Base-by-base conservation (phyloP, 2,329 filamentous ascomycete genomes). In the Fusarium tupiense region DNA sequence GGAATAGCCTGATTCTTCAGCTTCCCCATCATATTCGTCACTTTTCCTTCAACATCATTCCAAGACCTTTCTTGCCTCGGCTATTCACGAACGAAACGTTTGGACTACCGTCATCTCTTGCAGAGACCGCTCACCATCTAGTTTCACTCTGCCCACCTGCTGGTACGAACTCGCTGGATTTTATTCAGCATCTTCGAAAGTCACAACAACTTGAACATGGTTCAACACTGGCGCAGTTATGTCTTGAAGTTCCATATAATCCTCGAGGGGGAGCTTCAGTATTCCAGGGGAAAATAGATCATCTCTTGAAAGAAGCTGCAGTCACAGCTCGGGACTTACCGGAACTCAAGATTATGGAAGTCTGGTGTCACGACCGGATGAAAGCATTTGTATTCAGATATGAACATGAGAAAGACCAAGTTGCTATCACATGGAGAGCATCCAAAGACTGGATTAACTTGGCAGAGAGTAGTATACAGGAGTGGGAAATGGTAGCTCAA, bases 241-340 rank as follows among this genome's bases (percentile, higher is more conserved):
- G 20, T 29, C 33, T 38, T 20, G n/a, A 33, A 24, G 29, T 24
- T n/a, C 3, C 11, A 19, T 3, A 19, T 33, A 2, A 13, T 1
- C 2, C 5, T 19, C 8, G 4, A 0, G 22, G 8, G 3, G 5
- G 6, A 2, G 8, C 1, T 33, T 9, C 8, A 3, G 7, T 3
- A 5, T 19, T 33, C 22, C 22, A 50, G 11, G 5, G 17, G 1
- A 4, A 0, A 11, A 22, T 54, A 11, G 0, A 54, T 37, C 8
- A 3, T 17, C 3, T 38, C 14, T 22, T 29, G 8, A 6, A 3
- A 38, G 19, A 40, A 40, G 2, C 10, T n/a, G 35, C 52, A 6
- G 2, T 19, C 2, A 22, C 52, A 5, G 35, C 20, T 0, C 3
- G 0, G 0, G 1, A 13, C 2, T 40, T 54, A 1, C 35, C 52